Conservation (phyloP, 768 basidiomycete genomes). For the Boletus barrowsii region DNA sequence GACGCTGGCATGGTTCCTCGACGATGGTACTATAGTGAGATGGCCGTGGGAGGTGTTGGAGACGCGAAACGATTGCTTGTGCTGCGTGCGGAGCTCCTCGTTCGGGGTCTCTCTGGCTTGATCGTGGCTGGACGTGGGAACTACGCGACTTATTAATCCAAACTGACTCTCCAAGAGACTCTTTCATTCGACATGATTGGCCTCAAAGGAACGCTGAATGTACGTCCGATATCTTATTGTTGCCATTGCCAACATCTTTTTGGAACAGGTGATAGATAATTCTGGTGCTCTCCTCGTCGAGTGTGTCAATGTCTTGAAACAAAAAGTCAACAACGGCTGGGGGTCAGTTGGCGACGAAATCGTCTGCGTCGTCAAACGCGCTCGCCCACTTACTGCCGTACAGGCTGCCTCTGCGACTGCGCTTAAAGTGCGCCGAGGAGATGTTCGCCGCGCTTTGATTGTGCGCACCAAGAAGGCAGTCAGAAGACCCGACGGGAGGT, state of each 20-base stretch:
- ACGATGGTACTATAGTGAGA: background rate
- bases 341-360: slow-evolving; percentile 94
- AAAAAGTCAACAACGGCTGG: slow-evolving; percentile 94
- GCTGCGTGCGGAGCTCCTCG: slow-evolving; percentile 16
- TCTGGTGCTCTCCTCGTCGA: slow-evolving; percentile 92
- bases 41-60: slow-evolving; percentile 18
- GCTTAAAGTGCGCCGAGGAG: slow-evolving; percentile 88
- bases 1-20: slow-evolving; percentile 56
- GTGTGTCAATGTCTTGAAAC: slow-evolving; percentile 94
- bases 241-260: background rate
- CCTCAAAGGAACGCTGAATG: slow-evolving; percentile 89
- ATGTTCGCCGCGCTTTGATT: slow-evolving; percentile 93
- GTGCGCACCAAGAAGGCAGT: slow-evolving; percentile 90
- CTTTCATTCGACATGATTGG: slow-evolving; percentile 71
- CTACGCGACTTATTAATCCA: slow-evolving; percentile 13
- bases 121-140: slow-evolving; percentile 24
- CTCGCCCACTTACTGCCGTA: slow-evolving; percentile 73
- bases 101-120: background rate
- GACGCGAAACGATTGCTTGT: background rate
- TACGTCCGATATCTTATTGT: slow-evolving; percentile 32
- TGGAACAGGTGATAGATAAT: slow-evolving; percentile 88
- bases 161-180: background rate
- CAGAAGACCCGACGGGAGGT: slow-evolving; percentile 81
- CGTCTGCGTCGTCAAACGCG: slow-evolving; percentile 90
- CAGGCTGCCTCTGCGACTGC: slow-evolving; percentile 69